A percentile compares a stretch with the other conserved stretches of the same genome.
Evolutionary conservation across 352 stramenopile species (phyloP).

Genomic region (Peronospora belbahrii): DNA sequence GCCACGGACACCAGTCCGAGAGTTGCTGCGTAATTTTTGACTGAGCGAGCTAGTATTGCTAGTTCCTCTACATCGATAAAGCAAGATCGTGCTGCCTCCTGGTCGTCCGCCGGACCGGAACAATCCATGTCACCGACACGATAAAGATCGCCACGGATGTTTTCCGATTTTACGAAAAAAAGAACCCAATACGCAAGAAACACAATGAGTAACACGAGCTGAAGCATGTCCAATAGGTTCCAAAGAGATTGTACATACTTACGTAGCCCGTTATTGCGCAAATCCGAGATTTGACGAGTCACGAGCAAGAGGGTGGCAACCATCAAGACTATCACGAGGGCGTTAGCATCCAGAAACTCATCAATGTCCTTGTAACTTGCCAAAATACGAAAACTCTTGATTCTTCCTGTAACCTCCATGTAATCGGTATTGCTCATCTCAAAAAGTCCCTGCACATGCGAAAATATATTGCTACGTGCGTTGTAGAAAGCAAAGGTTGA

Average conservation of each 20-base stretch:
- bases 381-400: slow-evolving; percentile 70
- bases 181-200: slow-evolving; percentile 54
- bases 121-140: slow-evolving; percentile 49
- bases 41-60: slow-evolving; percentile 35
- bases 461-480: slow-evolving; percentile 70
- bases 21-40: slow-evolving; percentile 52
- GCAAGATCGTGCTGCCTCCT: slow-evolving; percentile 35
- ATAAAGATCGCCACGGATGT: slow-evolving; percentile 43
- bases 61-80: slow-evolving; percentile 55
- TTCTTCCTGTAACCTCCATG: slow-evolving; percentile 56
- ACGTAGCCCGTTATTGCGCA: slow-evolving; percentile 37
- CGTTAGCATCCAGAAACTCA: slow-evolving; percentile 44
- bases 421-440: slow-evolving; percentile 77
- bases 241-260: slow-evolving; percentile 74
- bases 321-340: slow-evolving; percentile 55
- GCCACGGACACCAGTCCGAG: slow-evolving; percentile 60
- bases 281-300: slow-evolving; percentile 44
- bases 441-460: slow-evolving; percentile 56
- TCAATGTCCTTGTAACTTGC: slow-evolving; percentile 35
- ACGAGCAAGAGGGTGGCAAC: slow-evolving; percentile 42
- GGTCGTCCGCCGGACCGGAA: slow-evolving; percentile 32
- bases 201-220: slow-evolving; percentile 57
- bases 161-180: slow-evolving; percentile 46
- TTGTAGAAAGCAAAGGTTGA: slow-evolving; percentile 70
- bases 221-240: slow-evolving; percentile 70